Conservation (phyloP, 2,329 filamentous ascomycete genomes). For the Xylaria polymorpha region DNA sequence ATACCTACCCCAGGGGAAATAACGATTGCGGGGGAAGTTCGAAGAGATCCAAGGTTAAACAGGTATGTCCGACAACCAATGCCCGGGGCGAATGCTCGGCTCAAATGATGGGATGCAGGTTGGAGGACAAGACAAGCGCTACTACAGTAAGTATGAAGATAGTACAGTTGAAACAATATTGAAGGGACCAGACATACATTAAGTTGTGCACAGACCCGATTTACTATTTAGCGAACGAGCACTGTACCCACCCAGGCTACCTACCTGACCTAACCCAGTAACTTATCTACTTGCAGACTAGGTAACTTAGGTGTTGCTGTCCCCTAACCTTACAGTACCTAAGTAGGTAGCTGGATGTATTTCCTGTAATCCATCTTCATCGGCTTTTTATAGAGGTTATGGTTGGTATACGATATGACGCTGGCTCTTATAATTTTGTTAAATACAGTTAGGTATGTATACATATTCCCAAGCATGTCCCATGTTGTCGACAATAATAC, state of each 20-base stretch:
- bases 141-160: no score
- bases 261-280: no score
- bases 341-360: no score
- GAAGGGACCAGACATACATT: neutral
- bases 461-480: neutral
- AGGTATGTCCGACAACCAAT: neutral
- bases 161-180: neutral
- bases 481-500: neutral
- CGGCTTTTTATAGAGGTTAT: neutral
- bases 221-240: no score
- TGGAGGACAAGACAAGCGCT: neutral
- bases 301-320: no score
- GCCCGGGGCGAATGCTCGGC: neutral
- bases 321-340: no score
- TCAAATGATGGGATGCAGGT: neutral
- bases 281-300: no score
- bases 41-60: neutral
- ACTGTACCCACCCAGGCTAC: no score
- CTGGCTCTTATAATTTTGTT: neutral
- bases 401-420: neutral
- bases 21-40: neutral
- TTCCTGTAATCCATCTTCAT: no score
- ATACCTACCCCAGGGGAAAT: neutral
- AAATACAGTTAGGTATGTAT: neutral
- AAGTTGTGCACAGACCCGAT: conserved; percentile 7